Evolutionary conservation across 2,329 filamentous ascomycete genomes (phyloP).

Genomic region (Paracoccidioides lutzii): DNA sequence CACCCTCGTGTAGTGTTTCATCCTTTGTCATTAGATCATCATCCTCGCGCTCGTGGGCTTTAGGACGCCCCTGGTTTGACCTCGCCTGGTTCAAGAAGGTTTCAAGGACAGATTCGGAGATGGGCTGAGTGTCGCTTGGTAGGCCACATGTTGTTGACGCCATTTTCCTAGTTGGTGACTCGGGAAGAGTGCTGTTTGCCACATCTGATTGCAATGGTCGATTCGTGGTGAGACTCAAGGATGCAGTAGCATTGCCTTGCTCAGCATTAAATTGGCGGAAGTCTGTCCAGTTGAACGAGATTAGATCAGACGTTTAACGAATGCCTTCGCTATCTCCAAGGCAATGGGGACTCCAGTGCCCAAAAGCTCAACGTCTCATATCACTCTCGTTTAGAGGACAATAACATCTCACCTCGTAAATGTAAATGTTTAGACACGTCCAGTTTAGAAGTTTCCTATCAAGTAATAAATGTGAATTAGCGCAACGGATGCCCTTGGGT

Average conservation of each 20-base stretch:
- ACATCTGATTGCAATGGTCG: slow-evolving; percentile 11
- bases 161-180: slow-evolving; percentile 20
- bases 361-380: background rate
- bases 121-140: slow-evolving; percentile 31
- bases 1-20: slow-evolving; percentile 29
- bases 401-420: background rate
- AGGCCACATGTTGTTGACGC: slow-evolving; percentile 19
- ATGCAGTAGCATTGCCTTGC: background rate
- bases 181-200: slow-evolving; percentile 10
- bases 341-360: background rate
- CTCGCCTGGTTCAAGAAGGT: slow-evolving; percentile 27
- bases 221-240: slow-evolving; percentile 1
- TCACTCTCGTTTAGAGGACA: background rate
- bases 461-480: slow-evolving; percentile 1
- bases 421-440: slow-evolving; percentile 1
- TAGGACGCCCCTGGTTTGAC: slow-evolving; percentile 10
- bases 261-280: background rate
- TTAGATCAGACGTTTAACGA: background rate
- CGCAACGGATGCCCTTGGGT: background rate
- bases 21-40: slow-evolving; percentile 17
- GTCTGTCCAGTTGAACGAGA: background rate
- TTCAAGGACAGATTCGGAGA: slow-evolving; percentile 34
- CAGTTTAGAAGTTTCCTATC: background rate
- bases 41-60: slow-evolving; percentile 4
- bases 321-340: background rate